Percentiles rank a stretch among this genome's conserved stretches.
Evolutionary conservation across 2,329 filamentous ascomycete species (phyloP).

Genomic region (Xylariomycetidae sp.): DNA sequence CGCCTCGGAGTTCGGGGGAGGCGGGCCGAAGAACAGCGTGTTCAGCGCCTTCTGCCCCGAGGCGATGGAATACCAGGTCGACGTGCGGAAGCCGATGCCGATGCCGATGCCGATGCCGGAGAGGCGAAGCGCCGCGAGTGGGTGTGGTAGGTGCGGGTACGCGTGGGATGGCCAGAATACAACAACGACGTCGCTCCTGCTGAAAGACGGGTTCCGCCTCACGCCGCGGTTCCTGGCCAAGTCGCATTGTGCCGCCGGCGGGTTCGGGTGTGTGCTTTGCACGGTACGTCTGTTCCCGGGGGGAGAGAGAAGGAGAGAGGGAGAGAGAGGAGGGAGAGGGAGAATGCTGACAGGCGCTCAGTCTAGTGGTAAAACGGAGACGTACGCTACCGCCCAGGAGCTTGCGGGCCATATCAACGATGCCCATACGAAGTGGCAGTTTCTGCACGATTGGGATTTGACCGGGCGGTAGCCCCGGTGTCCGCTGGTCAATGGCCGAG

Average conservation of each 20-base stretch:
- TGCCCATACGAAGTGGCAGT: conserved; percentile 36
- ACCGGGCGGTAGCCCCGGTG: conserved; percentile 12
- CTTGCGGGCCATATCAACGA: conserved; percentile 31
- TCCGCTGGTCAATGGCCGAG: no score
- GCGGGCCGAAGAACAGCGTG: conserved; percentile 30
- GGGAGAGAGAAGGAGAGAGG: no score
- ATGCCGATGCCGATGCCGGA: conserved; percentile 3
- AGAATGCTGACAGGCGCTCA: neutral
- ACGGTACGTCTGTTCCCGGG: conserved; percentile 14
- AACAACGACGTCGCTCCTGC: conserved; percentile 5
- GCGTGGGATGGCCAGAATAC: conserved; percentile 25
- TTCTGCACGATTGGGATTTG: conserved; percentile 34
- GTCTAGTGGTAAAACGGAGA: conserved; percentile 29
- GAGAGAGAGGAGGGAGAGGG: no score
- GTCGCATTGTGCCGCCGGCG: conserved; percentile 29
- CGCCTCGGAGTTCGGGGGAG: conserved; percentile 1
- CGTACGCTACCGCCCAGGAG: conserved; percentile 24
- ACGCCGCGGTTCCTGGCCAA: conserved; percentile 34
- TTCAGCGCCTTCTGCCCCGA: conserved; percentile 35
- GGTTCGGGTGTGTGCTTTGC: conserved; percentile 35
- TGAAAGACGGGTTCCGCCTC: conserved; percentile 34
- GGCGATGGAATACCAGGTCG: conserved; percentile 33
- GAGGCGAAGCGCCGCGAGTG: no score
- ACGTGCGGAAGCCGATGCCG: conserved; percentile 26
- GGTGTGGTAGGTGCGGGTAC: conserved; percentile 31